These are phyloP conservation scores for Musa beccarii DNA, from an alignment of 176 grass and related monocot species.

Conservation along the genomic window DNA sequence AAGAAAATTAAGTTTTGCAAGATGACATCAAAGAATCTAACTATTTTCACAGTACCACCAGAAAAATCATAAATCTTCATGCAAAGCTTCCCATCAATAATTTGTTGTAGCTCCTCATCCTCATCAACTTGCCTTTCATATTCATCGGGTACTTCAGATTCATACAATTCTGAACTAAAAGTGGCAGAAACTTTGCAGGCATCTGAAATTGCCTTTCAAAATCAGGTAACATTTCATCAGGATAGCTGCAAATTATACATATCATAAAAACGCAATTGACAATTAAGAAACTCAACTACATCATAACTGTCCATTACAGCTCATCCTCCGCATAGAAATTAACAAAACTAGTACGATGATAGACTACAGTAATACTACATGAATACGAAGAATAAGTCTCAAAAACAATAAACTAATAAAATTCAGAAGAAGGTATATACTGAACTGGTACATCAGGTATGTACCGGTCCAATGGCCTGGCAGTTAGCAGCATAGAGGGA, in stretches of 20 bases:
- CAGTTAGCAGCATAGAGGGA: no score
- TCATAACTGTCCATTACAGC: neutral
- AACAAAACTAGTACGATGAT: neutral
- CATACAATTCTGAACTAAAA: slow-evolving; percentile 48
- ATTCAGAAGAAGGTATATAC: neutral
- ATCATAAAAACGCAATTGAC: neutral
- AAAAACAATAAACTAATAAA: neutral
- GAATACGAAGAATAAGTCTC: neutral
- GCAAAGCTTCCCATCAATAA: slow-evolving; percentile 83
- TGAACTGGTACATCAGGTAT: no score
- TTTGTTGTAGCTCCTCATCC: slow-evolving; percentile 74
- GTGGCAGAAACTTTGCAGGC: slow-evolving; percentile 60
- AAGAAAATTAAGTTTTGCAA: slow-evolving; percentile 1
- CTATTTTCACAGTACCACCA: slow-evolving; percentile 19
- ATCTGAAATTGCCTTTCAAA: slow-evolving; percentile 67
- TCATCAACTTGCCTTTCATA: slow-evolving; percentile 52
- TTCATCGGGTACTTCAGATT: slow-evolving; percentile 60
- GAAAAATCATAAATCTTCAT: slow-evolving; percentile 78
- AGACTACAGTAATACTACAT: neutral
- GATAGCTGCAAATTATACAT: slow-evolving; percentile 2
- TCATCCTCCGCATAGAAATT: neutral
- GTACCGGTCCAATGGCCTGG: no score
- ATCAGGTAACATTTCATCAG: slow-evolving; percentile 13
- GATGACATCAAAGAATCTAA: slow-evolving; percentile 9
- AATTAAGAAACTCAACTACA: neutral